Percentiles rank a stretch among this genome's conserved stretches.
These are phyloP conservation scores for Globisporangium yorkense DNA, from an alignment of 352 stramenopile genomes.

Conservation along the genomic window DNA sequence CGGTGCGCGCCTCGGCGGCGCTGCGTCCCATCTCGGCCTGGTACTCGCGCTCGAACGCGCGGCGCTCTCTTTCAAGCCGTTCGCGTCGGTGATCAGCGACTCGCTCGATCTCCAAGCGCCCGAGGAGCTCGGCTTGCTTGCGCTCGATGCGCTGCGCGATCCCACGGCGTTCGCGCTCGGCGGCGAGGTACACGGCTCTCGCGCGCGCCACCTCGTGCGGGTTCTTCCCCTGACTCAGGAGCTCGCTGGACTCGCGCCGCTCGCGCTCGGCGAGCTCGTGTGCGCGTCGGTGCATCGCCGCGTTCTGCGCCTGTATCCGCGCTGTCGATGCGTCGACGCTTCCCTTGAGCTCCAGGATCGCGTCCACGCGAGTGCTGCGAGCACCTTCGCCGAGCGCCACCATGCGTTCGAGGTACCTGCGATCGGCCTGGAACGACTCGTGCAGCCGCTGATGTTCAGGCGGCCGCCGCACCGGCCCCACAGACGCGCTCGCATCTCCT, in stretches of 20 bases:
- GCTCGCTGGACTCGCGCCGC: slow-evolving; percentile 33
- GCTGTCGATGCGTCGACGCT: slow-evolving; percentile 44
- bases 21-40: slow-evolving; percentile 61
- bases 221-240: slow-evolving; percentile 68
- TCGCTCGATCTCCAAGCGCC: slow-evolving; percentile 48
- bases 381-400: slow-evolving; percentile 21
- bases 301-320: slow-evolving; percentile 41
- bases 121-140: slow-evolving; percentile 44
- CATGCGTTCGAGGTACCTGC: slow-evolving; percentile 43
- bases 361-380: slow-evolving; percentile 33
- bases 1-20: slow-evolving; percentile 45
- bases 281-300: slow-evolving; percentile 19
- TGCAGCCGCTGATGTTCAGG: slow-evolving; percentile 41
- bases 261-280: slow-evolving; percentile 26
- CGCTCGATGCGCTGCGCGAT: slow-evolving; percentile 50
- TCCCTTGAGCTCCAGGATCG: slow-evolving; percentile 52
- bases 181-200: slow-evolving; percentile 30
- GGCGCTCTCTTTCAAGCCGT: slow-evolving; percentile 30
- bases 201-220: slow-evolving; percentile 66
- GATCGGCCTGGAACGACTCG: slow-evolving; percentile 39
- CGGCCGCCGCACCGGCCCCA: slow-evolving; percentile 16
- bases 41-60: slow-evolving; percentile 57
- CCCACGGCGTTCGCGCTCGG: slow-evolving; percentile 24
- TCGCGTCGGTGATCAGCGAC: slow-evolving; percentile 28
- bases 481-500: not conserved